These are phyloP conservation scores for Diaporthe nobilis DNA, from an alignment of 2,329 filamentous ascomycete species.

Conservation along the genomic window DNA sequence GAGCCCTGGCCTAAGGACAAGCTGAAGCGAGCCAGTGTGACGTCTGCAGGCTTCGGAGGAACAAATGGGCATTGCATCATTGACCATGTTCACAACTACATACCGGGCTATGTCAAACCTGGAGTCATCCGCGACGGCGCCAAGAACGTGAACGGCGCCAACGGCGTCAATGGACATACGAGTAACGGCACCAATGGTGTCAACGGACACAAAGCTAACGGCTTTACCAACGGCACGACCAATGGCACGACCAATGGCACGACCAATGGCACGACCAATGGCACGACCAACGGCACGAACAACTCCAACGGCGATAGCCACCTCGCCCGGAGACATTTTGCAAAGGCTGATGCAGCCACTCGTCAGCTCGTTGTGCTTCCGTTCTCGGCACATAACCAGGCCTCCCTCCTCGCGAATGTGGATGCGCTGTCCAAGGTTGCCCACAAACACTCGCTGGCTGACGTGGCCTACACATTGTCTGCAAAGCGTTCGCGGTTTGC, in stretches of 20 bases:
- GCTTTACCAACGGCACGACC: neutral
- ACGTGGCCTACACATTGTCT: neutral
- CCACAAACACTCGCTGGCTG: neutral
- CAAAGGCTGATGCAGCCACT: neutral
- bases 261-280: neutral
- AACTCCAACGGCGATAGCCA: too few species aligned
- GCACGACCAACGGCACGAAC: too few species aligned
- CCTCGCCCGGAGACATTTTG: too few species aligned
- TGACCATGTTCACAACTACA: neutral
- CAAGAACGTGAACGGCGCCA: neutral
- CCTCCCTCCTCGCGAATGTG: neutral
- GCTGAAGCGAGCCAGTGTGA: constrained; percentile 48
- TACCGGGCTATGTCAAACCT: neutral
- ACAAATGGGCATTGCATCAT: constrained; percentile 42
- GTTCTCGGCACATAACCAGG: constrained; percentile 10
- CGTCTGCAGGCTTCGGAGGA: constrained; percentile 54
- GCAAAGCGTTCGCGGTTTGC: neutral
- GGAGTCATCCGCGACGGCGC: neutral
- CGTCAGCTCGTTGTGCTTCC: neutral
- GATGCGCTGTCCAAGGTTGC: neutral
- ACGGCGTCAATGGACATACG: neutral
- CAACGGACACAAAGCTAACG: neutral
- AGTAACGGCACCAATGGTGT: neutral
- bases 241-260: too few species aligned
- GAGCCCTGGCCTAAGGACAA: constrained; percentile 5